Evolutionary conservation across 768 basidiomycete genomes (phyloP), one percentile per base, ranked within the genome.

Genomic region (Amanita pallidorosea): DNA sequence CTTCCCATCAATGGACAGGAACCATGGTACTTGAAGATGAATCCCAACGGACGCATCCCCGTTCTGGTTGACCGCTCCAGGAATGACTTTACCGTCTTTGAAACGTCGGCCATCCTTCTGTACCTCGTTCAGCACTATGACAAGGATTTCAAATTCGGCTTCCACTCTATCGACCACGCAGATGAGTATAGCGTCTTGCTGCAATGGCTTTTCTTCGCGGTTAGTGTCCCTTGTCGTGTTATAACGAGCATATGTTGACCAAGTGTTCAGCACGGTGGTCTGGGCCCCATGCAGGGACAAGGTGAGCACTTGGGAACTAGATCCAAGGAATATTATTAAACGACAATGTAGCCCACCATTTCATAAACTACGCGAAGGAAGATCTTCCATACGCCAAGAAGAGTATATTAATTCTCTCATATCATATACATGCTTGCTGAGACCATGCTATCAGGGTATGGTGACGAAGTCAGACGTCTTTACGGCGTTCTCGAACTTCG

Each of bases 221-320:
- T 83, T 54, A 51, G 62, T 53, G 35, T 17, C 13, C n/a, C 34
- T 25, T 12, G 25, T 51, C 6, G 4, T 29, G 43, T 38, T 33
- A 2, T 7, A 9, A 5, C 12, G 2, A 17, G 22, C 43, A 37
- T 23, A 25, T n/a, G 35, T 13, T 52, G 17, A 38, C 35, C 15
- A 38, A 45, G 38, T 17, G 35, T 51, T 7, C 60, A 87, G 82
- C 85, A 88, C 60, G 88, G 86, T 2, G 88, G 84, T 27, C 63
- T 88, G n/a, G 88, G 87, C 23, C 88, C 89, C 15, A 92, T 90
- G 86, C 87, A 91, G 70, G 85, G 87, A 29, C 85, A 88, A 68
- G 57, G 61, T 64, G 45, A 42, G 52, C 49, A 29, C 37, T 15
- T 29, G 5, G 18, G 9, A 17, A 23, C 22, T 20, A 12, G 6